phyloP scores from a whole-genome alignment of 1,284 basidiomycete species.

The Leccinum cinnamomeum region DNA sequence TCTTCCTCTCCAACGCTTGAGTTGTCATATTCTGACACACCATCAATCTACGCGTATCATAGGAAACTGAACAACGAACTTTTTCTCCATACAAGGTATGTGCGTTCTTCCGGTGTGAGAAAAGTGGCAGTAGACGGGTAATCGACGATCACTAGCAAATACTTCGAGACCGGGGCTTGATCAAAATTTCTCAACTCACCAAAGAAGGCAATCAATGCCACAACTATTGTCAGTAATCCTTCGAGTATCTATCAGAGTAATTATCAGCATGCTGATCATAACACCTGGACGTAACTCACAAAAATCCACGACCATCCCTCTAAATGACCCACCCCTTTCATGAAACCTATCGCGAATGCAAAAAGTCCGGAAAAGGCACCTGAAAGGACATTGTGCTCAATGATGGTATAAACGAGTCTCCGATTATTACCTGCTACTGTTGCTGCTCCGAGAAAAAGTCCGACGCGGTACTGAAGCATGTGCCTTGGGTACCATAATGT shows the following conservation, averaged over 20 bases:
- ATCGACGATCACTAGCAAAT: slow-evolving; percentile 44
- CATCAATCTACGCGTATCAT: background rate
- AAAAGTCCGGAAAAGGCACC: slow-evolving; percentile 36
- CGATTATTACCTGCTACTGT: slow-evolving; percentile 24
- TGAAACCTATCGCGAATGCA: slow-evolving; percentile 30
- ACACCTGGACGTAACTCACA: slow-evolving; percentile 21
- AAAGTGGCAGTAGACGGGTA: slow-evolving; percentile 49
- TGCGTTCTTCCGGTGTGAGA: slow-evolving; percentile 45
- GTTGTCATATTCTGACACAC: slow-evolving; percentile 48
- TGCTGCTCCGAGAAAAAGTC: slow-evolving; percentile 39
- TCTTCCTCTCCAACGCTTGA: slow-evolving; percentile 62
- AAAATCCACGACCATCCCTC: slow-evolving; percentile 41
- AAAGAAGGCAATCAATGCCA: slow-evolving; percentile 34
- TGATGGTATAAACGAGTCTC: background rate
- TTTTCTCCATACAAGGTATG: slow-evolving; percentile 52
- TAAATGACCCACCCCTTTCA: slow-evolving; percentile 29
- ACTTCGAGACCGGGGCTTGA: background rate
- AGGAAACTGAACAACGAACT: slow-evolving; percentile 38
- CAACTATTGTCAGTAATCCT: slow-evolving; percentile 39
- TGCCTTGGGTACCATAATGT: slow-evolving; percentile 40
- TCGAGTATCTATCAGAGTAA: slow-evolving; percentile 39
- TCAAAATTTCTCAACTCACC: slow-evolving; percentile 17
- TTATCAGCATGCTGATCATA: background rate
- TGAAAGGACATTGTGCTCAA: slow-evolving; percentile 23
- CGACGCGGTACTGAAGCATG: slow-evolving; percentile 38